Evolutionary conservation across 169 alveolate species (phyloP), one percentile per base, ranked within the genome.

Genomic region (Theileria sp.): DNA sequence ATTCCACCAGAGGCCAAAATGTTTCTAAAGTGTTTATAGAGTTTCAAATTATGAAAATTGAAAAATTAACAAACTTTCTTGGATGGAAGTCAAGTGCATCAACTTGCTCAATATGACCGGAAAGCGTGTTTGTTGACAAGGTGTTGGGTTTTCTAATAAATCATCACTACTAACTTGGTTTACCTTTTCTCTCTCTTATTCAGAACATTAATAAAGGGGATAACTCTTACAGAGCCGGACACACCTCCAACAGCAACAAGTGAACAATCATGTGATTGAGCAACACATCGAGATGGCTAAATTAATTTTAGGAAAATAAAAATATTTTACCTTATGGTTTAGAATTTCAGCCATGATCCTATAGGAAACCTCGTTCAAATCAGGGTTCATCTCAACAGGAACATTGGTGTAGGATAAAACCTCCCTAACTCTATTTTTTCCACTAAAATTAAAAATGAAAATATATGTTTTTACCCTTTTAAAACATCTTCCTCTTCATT

Each of bases 1-100:
- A 73, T 79, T 19, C 94, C 91, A 21, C 92, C 94, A n/a, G 94
- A 90, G 77, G 92, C 91, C 65, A 89, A 66, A 7, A 89, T 75
- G 76, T 73, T 86, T 21, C 87, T 74, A 78, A 49, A 49, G 25
- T 19, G 54, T 60, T 80, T 65, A 61, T 79, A 32, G 1, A 44
- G 17, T 44, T 44, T 44, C 13, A 64, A 3, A 5, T n/a, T 32
- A 32, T 32, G 36, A 32, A 32, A 32, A 15, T 64, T 25, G 34
- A 67, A 13, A 13, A 21, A 25, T 51, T 32, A 67, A 70, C 79
- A 26, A 19, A 77, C 84, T 64, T 77, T 8, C 85, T 77, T 10
- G 91, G 91, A 54, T 85, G 91, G 44, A 85, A 85, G 62, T 77
- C 87, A 2, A 85, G 30, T 10, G 91, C 91, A 34, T 69, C 84